A percentile compares a stretch with the other conserved stretches of the same genome.
Evolutionary conservation across 2,329 filamentous ascomycete species (phyloP).

Genomic region (Metarhizium robertsii): DNA sequence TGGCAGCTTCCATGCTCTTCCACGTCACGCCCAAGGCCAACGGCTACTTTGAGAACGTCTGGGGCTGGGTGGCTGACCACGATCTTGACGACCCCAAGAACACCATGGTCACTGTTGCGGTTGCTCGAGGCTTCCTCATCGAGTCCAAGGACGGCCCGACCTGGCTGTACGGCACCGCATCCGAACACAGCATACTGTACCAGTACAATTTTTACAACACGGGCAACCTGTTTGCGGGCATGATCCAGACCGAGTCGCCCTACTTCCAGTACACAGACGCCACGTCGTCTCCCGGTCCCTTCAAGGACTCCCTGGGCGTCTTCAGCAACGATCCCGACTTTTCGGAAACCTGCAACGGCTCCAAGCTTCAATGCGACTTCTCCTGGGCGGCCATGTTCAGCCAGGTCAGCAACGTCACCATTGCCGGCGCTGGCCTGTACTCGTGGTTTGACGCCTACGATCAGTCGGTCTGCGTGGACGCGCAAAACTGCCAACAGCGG

Average conservation of each 20-base stretch:
- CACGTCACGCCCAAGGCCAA: constrained; percentile 36
- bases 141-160: constrained; percentile 19
- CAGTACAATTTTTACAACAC: constrained; percentile 41
- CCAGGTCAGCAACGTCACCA: constrained; percentile 10
- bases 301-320: constrained; percentile 2
- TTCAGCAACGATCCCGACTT: constrained; percentile 9
- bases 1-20: constrained; percentile 46
- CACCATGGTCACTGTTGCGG: constrained; percentile 36
- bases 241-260: constrained; percentile 61
- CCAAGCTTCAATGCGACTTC: constrained; percentile 8
- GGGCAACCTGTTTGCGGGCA: constrained; percentile 42
- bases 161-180: constrained; percentile 35
- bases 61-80: constrained; percentile 64
- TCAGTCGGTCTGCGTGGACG: constrained; percentile 1
- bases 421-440: constrained; percentile 18
- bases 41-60: constrained; percentile 44
- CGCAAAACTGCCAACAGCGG: constrained; percentile 13
- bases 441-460: constrained; percentile 12
- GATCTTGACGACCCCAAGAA: constrained; percentile 32
- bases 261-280: constrained; percentile 37
- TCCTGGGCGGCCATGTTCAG: constrained; percentile 14
- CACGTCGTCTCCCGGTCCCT: constrained; percentile 11
- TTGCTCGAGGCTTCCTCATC: constrained; percentile 25
- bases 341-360: neutral
- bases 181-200: constrained; percentile 40